Conservation (phyloP, 129 eudicot genomes). For the Smallanthus sonchifolius region DNA sequence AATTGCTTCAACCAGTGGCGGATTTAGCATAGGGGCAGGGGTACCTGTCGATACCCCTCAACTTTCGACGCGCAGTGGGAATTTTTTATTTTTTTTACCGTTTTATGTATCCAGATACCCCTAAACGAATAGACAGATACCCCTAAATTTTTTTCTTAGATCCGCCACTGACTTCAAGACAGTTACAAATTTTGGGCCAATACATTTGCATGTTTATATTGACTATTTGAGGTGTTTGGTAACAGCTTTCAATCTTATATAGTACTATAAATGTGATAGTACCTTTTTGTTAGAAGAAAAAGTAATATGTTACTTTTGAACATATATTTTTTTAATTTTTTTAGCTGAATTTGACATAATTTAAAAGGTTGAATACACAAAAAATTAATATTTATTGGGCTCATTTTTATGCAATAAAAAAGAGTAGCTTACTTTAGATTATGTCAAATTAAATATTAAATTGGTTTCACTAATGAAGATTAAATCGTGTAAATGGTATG, state of each 20-base stretch:
- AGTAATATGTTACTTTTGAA: neutral
- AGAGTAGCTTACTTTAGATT: neutral
- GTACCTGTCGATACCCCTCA: too few species aligned
- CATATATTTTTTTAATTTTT: neutral
- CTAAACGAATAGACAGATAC: too few species aligned
- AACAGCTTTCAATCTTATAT: neutral
- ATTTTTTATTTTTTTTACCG: too few species aligned
- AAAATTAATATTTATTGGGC: neutral
- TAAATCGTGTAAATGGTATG: neutral
- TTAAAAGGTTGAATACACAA: neutral
- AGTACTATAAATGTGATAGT: neutral
- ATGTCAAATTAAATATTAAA: neutral
- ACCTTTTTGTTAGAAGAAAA: neutral
- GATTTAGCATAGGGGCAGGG: too few species aligned
- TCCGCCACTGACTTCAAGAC: too few species aligned
- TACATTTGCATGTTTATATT: neutral
- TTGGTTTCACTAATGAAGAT: too few species aligned
- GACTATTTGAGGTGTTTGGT: constrained; percentile 14
- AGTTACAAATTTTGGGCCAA: too few species aligned
- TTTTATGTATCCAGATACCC: too few species aligned
- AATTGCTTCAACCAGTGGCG: too few species aligned
- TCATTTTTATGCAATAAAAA: neutral
- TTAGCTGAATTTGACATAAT: neutral
- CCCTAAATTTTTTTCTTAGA: too few species aligned
- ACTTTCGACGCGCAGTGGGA: too few species aligned